Base-by-base conservation (phyloP, 345 rosid species). In the Zanthoxylum bungeanum region DNA sequence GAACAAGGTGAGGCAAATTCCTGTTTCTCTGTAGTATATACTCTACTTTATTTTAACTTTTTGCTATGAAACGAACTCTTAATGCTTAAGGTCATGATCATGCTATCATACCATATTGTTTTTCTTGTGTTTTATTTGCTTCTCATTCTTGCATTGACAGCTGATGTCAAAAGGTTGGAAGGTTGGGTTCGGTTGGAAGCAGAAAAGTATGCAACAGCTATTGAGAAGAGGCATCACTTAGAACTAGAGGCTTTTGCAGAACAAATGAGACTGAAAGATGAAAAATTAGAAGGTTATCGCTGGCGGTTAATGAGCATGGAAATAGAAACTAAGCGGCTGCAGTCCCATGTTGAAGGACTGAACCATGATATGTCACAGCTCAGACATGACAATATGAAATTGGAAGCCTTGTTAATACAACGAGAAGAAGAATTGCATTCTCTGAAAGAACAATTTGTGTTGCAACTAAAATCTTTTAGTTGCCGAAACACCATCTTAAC, bases 221-320 rank as follows among this genome's bases (percentile, higher is more conserved):
- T 85, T 10, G 88, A 84, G 85, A 88, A 82, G 79, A 82, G 83
- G 72, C 91, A 87, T 78, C 93, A 82, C 61, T 67, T 79, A 49
- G 98, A 90, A 75, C 71, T 89, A 44, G 90, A 85, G 39, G 93
- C 87, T 34, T 89, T 86, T 80, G 85, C 83, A 9, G 90, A 92
- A 74, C 88, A 88, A 72, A 80, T 92, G 88, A 85, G 96, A 70
- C 76, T 85, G 55, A 90, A 91, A 79, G 96, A 90, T 62, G 96
- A 95, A 77, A 92, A 87, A 64, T 68, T 92, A 64, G 97, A 92
- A 83, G 85, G 85, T 60, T 80, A 77, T 42, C 91, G 84, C n/a
- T 85, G 90, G 96, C 83, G 76, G 77, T 64, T 86, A 70, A 80
- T 89, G 80, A 88, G 93, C 83, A 81, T 82, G 85, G 97, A 95